Conservation (phyloP, 768 basidiomycete genomes). For the Lentinula sp. region DNA sequence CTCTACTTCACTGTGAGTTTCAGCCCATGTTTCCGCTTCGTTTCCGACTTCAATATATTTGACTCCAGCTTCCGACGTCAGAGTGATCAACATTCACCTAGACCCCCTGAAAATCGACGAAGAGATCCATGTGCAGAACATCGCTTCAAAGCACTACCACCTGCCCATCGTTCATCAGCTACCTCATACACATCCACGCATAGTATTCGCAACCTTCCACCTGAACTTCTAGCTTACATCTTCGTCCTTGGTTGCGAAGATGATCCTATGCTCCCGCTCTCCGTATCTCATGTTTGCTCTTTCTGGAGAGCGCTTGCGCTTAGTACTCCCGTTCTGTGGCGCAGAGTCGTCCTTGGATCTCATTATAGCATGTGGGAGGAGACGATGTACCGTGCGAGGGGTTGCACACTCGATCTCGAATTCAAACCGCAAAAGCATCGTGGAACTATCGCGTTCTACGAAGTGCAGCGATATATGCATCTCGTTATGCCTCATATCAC, state of each 20-base stretch:
- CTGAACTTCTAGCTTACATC: slow-evolving; percentile 58
- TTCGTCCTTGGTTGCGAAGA: slow-evolving; percentile 56
- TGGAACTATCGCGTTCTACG: neutral
- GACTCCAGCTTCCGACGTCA: neutral
- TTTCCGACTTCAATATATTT: neutral
- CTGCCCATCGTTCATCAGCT: neutral
- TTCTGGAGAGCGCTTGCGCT: slow-evolving; percentile 59
- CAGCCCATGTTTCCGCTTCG: neutral
- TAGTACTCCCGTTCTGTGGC: slow-evolving; percentile 60
- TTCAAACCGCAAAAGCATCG: slow-evolving; percentile 28
- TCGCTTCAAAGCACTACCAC: neutral
- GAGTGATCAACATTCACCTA: neutral
- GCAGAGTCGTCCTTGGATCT: slow-evolving; percentile 46
- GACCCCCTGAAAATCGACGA: neutral
- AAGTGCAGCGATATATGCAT: slow-evolving; percentile 59
- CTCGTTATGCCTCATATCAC: slow-evolving; percentile 44
- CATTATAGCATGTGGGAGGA: slow-evolving; percentile 56
- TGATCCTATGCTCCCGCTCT: slow-evolving; percentile 51
- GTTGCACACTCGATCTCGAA: slow-evolving; percentile 56
- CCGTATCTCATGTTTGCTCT: slow-evolving; percentile 64
- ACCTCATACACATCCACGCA: neutral
- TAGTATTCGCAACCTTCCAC: slow-evolving; percentile 48
- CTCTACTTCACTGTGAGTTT: neutral
- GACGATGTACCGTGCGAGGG: slow-evolving; percentile 52
- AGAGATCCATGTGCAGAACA: neutral